Conservation (phyloP, 1,284 basidiomycete species). For the Malassezia obtusa region DNA sequence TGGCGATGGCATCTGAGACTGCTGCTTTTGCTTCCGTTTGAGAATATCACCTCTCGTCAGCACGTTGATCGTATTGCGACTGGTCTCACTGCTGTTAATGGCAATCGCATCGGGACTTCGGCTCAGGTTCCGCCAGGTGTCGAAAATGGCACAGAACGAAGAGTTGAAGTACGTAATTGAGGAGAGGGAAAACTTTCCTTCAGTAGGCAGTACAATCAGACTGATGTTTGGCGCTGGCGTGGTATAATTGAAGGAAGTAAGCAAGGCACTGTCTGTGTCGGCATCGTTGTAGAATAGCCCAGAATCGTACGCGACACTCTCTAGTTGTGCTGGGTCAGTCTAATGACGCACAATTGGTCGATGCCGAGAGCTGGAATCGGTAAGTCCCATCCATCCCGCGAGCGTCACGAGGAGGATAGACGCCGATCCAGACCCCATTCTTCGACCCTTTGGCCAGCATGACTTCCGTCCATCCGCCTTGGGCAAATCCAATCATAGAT, state of each 20-base stretch:
- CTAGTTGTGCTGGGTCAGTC: slow-evolving; percentile 20
- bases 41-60: slow-evolving; percentile 11
- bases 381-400: slow-evolving; percentile 22
- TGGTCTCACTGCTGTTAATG: slow-evolving; percentile 33
- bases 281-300: slow-evolving; percentile 41
- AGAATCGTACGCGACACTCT: slow-evolving; percentile 21
- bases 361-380: slow-evolving; percentile 24
- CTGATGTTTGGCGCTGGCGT: slow-evolving; percentile 27
- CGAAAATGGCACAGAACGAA: slow-evolving; percentile 45
- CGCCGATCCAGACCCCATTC: slow-evolving; percentile 31
- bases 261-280: slow-evolving; percentile 37
- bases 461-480: slow-evolving; percentile 32
- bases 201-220: slow-evolving; percentile 36
- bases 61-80: slow-evolving; percentile 19
- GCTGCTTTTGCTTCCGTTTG: not conserved
- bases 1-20: not conserved
- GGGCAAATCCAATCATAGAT: slow-evolving; percentile 19
- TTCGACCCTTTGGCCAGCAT: slow-evolving; percentile 21
- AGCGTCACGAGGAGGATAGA: slow-evolving; percentile 32
- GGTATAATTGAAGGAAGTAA: slow-evolving; percentile 44
- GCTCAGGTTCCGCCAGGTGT: slow-evolving; percentile 20
- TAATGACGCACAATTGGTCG: slow-evolving; percentile 7
- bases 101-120: slow-evolving; percentile 6
- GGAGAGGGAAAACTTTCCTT: slow-evolving; percentile 23
- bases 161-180: slow-evolving; percentile 37